phyloP scores from a whole-genome alignment of 208 protist species.

The Borovskyia barvae region DNA sequence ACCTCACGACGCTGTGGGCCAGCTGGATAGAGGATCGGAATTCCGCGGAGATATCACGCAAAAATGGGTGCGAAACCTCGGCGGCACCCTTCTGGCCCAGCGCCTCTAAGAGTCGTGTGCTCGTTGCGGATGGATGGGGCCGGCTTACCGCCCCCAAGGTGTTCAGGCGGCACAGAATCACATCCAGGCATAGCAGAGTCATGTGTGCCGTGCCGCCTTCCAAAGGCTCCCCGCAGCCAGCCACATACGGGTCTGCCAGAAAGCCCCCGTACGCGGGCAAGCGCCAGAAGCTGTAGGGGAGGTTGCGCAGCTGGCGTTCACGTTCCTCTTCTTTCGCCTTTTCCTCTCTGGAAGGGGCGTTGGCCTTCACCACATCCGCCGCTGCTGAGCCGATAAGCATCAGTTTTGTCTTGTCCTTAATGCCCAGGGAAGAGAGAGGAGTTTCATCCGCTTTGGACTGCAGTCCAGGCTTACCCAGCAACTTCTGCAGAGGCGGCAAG shows the following conservation, averaged over 20 bases:
- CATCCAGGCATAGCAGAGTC: slow-evolving; percentile 41
- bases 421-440: slow-evolving; percentile 23
- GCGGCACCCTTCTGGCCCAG: slow-evolving; percentile 20
- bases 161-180: slow-evolving; percentile 54
- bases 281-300: slow-evolving; percentile 51
- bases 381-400: slow-evolving; percentile 62
- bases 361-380: slow-evolving; percentile 37
- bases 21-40: slow-evolving; percentile 37
- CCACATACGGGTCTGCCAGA: slow-evolving; percentile 67
- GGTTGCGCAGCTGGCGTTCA: slow-evolving; percentile 25
- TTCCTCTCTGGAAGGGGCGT: slow-evolving; percentile 21
- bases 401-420: slow-evolving; percentile 45
- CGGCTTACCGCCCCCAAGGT: slow-evolving; percentile 19
- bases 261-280: slow-evolving; percentile 48
- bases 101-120: slow-evolving; percentile 23
- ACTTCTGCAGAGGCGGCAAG: slow-evolving; percentile 42
- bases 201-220: slow-evolving; percentile 35
- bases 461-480: slow-evolving; percentile 53
- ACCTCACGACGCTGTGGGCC: slow-evolving; percentile 36
- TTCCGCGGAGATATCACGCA: slow-evolving; percentile 25
- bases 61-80: slow-evolving; percentile 32
- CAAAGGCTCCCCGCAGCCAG: slow-evolving; percentile 36
- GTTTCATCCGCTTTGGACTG: slow-evolving; percentile 40
- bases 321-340: slow-evolving; percentile 34
- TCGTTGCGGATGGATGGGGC: slow-evolving; percentile 5